phyloP scores from a whole-genome alignment of 345 rosid species.

The Eutrema heterophyllum region DNA sequence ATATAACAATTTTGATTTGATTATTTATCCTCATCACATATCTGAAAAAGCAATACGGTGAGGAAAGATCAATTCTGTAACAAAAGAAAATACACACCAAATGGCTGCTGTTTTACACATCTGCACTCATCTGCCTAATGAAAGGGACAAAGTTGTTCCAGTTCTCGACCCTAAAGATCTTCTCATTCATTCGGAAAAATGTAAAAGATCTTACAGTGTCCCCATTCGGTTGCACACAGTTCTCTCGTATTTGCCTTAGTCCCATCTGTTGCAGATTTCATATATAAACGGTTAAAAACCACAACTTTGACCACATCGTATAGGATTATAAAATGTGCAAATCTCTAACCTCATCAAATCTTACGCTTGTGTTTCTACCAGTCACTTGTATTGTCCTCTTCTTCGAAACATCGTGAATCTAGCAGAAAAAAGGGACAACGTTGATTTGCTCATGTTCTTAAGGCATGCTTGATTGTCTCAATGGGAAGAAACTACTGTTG shows the following conservation, averaged over 20 bases:
- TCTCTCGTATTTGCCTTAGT: conserved; percentile 48
- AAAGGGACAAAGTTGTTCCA: conserved; percentile 71
- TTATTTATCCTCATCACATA: conserved; percentile 31
- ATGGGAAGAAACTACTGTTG: not conserved
- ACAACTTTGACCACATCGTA: not conserved
- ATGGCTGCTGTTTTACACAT: conserved; percentile 38
- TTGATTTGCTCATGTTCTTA: not conserved
- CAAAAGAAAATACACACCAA: conserved; percentile 17
- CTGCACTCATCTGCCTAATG: conserved; percentile 53
- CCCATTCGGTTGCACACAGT: conserved; percentile 48
- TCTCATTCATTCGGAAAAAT: conserved; percentile 57
- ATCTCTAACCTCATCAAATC: conserved; percentile 45
- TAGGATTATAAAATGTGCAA: conserved; percentile 1
- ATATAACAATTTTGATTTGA: conserved; percentile 26
- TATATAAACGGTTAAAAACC: not conserved
- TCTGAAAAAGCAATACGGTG: conserved; percentile 36
- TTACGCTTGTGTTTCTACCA: conserved; percentile 57
- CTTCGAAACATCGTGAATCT: conserved; percentile 47
- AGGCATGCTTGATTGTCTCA: not conserved
- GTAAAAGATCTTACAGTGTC: conserved; percentile 64
- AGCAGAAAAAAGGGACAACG: conserved; percentile 15
- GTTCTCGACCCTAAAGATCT: conserved; percentile 54
- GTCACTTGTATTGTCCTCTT: conserved; percentile 47
- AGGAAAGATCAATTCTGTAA: conserved; percentile 36
- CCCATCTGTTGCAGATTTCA: conserved; percentile 43